Percentiles rank a stretch among this genome's conserved stretches.
Evolutionary conservation across 129 eudicot genomes (phyloP).

Genomic region (Solidago caesia): DNA sequence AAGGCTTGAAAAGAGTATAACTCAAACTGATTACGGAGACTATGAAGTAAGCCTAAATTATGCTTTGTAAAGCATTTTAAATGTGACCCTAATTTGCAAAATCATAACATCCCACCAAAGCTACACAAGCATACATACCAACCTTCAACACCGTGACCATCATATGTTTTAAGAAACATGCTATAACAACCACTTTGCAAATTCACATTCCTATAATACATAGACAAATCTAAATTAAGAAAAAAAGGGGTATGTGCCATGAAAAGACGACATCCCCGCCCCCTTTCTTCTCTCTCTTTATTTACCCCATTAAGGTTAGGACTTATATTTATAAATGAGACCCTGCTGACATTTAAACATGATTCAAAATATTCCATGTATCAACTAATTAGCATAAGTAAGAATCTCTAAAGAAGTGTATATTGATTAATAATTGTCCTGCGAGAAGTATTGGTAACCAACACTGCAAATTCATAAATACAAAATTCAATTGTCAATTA

Average conservation of each 20-base stretch:
- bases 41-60: background rate
- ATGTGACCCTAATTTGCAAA: background rate
- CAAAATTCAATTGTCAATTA: background rate
- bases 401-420: no score
- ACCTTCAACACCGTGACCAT: background rate
- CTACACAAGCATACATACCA: background rate
- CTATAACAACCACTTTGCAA: conserved; percentile 1
- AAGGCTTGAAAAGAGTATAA: background rate
- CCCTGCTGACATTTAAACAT: no score
- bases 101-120: background rate
- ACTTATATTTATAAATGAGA: no score
- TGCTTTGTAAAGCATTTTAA: background rate
- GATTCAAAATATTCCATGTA: no score
- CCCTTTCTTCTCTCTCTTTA: no score
- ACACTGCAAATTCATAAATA: background rate
- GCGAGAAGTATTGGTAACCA: no score
- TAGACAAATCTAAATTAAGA: background rate
- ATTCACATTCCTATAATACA: conserved; percentile 10
- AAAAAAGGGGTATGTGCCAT: background rate
- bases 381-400: no score
- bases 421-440: no score
- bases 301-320: no score
- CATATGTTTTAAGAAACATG: conserved; percentile 15
- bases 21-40: background rate
- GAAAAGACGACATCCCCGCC: background rate